Evolutionary conservation across 805 yeast species (phyloP), one percentile per base, ranked within the genome.

Genomic region (Hanseniaspora hatyaiensis): DNA sequence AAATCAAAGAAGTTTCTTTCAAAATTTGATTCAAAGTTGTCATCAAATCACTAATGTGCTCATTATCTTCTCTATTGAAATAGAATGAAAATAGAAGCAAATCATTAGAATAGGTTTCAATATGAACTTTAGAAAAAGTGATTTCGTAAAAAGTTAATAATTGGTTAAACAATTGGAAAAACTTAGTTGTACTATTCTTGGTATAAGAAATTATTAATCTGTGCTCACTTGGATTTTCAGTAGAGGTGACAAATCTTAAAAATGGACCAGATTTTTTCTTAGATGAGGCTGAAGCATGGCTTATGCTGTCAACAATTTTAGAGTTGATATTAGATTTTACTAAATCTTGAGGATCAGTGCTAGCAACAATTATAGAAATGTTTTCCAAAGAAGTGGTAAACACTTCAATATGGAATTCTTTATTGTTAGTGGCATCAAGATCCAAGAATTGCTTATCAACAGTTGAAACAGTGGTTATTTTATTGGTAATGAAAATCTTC

Each of bases 391-490:
- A 30, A 16, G 49, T 63, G 63, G 59, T 60, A 56, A 53, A 60
- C 6, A 96, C 82, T 47, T 79, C 75, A 64, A 83, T 82, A 42
- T 84, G 77, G 64, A 85, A 95, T 54, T 83, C 74, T 53, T 94
- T 72, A 66, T 78, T 84, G 31, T 76, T 70, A 16, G 55, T 53
- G 19, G 24, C 32, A 13, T 60, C 59, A 29, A 94, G 78, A 60
- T 85, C 95, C 63, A 89, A 84, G 62, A 82, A 92, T 30, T 86
- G 92, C 1, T 96, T 96, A 59, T 86, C 95, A 60, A 82, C 88
- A 15, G 76, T 80, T 39, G 75, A 73, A 62, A 85, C 88, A 53
- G 87, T 73, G 61, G 80, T 80, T 62, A 86, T 84, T 53, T 80
- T 84, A 53, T 89, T 80, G 8, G 43, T 39, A 8, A 46, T 23